phyloP scores from a whole-genome alignment of 257 asterid genomes.

The Mentha longifolia region DNA sequence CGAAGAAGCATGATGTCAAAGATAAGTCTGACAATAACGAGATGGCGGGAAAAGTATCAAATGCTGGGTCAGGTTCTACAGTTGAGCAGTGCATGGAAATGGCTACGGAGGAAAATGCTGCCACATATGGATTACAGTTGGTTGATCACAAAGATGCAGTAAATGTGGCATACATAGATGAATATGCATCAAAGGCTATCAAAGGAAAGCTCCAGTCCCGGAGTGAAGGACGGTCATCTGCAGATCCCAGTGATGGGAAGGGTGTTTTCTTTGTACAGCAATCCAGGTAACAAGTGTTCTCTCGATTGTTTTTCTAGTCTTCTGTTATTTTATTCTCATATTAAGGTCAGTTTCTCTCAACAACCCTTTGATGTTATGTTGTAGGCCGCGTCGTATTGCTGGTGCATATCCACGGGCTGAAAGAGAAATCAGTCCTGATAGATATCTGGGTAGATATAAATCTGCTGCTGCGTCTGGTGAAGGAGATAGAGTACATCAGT shows the following conservation, averaged over 20 bases:
- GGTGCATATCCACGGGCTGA: slow-evolving; percentile 50
- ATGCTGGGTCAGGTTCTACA: slow-evolving; percentile 62
- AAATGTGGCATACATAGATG: slow-evolving; percentile 41
- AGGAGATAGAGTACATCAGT: slow-evolving; percentile 53
- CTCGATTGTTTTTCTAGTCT: not conserved
- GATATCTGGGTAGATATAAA: slow-evolving; percentile 54
- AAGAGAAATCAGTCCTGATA: slow-evolving; percentile 57
- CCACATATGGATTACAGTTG: slow-evolving; percentile 39
- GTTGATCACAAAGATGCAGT: slow-evolving; percentile 38
- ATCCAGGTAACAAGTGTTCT: slow-evolving; percentile 50
- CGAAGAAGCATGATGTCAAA: slow-evolving; percentile 39
- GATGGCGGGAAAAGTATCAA: slow-evolving; percentile 49
- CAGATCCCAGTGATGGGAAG: slow-evolving; percentile 45
- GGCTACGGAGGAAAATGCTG: slow-evolving; percentile 39
- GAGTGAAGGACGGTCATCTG: slow-evolving; percentile 51
- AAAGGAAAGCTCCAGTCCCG: slow-evolving; percentile 58
- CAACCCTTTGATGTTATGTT: not conserved
- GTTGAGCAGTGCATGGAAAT: slow-evolving; percentile 47
- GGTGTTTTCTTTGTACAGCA: slow-evolving; percentile 40
- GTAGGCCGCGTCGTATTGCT: slow-evolving; percentile 49
- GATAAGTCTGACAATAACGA: slow-evolving; percentile 42
- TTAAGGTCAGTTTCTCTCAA: not conserved
- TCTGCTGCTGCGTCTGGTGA: slow-evolving; percentile 42
- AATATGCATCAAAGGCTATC: slow-evolving; percentile 44
- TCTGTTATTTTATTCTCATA: not conserved